A percentile compares a stretch with the other conserved stretches of the same genome.
Evolutionary conservation across 768 basidiomycete genomes (phyloP).

Genomic region (Leucosporidium yakuticum): DNA sequence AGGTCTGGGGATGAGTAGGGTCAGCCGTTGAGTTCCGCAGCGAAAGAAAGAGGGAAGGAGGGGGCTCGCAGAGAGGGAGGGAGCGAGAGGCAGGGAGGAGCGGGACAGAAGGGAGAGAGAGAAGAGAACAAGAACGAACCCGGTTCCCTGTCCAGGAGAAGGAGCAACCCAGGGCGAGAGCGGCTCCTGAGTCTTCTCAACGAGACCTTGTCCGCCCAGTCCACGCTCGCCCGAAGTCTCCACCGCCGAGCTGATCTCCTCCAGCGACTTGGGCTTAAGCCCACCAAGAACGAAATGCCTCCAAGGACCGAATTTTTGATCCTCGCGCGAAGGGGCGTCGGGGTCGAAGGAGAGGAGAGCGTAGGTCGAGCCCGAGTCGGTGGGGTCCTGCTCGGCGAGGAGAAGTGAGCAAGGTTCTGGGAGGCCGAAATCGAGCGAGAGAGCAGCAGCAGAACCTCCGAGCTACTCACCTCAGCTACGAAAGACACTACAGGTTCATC

Average conservation of each 20-base stretch:
- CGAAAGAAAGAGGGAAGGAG: no score
- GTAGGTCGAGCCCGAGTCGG: constrained; percentile 42
- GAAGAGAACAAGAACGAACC: constrained; percentile 1
- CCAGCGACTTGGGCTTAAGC: background rate
- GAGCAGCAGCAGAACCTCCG: no score
- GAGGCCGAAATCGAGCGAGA: background rate
- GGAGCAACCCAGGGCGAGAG: constrained; percentile 5
- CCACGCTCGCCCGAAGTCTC: background rate
- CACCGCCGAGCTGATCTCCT: background rate
- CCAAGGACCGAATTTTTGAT: constrained; percentile 53
- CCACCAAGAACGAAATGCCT: constrained; percentile 54
- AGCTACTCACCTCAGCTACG: background rate
- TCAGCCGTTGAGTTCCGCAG: background rate
- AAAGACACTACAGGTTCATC: constrained; percentile 5
- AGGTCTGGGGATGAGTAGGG: background rate
- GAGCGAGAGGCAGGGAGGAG: no score
- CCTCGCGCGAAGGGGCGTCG: constrained; percentile 53
- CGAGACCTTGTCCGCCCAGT: background rate
- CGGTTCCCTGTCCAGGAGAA: background rate
- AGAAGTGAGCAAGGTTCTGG: background rate
- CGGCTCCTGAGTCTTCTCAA: constrained; percentile 1
- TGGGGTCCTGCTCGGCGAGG: background rate
- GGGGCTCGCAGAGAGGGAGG: no score
- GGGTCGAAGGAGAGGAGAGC: constrained; percentile 59
- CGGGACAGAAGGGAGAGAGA: no score